Base-by-base conservation (phyloP, 169 alveolate genomes). In the Cryptosporidium viatorum region DNA sequence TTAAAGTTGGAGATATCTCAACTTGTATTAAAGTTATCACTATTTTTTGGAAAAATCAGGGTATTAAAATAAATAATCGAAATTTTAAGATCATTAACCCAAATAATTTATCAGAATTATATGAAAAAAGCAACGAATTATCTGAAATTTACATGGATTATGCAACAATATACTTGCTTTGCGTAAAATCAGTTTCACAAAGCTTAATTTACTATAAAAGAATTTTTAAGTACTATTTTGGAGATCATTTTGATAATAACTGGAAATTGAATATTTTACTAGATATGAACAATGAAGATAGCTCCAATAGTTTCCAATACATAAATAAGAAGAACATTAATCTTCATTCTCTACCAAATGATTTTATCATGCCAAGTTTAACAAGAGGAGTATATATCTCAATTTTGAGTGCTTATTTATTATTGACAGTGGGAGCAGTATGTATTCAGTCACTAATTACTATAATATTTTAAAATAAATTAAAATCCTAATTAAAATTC, bases 311-410 rank as follows among this genome's bases (percentile, higher is more conserved):
- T 41, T 80, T 80, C 48, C 80, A 80, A 48, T 80, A 60, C 39
- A 80, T 62, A 18, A 62, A 43, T 62, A 48, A 80, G 10, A 59
- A 80, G 21, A 80, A 80, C 26, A 31, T 80, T 16, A 23, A 62
- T 31, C 68, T 80, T 5, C 89, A 80, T 41, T 80, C 89, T 29
- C 75, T 80, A 8, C 89, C 89, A 41, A 65, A 80, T 65, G 67
- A 65, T 14, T 59, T 62, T 23, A 41, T 65, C 29, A 14, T 80
- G 48, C 89, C 73, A 23, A 35, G 5, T 16, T 26, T 80, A 12
- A 80, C 71, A 60, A 80, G 41, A 50, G 75, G 68, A 8, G 52
- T 29, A 18, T 65, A 60, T 39, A 41, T 59, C 1, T 80, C 75
- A 37, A 37, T 80, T 2, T 23, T 60, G 14, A 31, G 51, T 18